Conservation (phyloP, 2,329 filamentous ascomycete genomes). For the Xylariaceae sp. region DNA sequence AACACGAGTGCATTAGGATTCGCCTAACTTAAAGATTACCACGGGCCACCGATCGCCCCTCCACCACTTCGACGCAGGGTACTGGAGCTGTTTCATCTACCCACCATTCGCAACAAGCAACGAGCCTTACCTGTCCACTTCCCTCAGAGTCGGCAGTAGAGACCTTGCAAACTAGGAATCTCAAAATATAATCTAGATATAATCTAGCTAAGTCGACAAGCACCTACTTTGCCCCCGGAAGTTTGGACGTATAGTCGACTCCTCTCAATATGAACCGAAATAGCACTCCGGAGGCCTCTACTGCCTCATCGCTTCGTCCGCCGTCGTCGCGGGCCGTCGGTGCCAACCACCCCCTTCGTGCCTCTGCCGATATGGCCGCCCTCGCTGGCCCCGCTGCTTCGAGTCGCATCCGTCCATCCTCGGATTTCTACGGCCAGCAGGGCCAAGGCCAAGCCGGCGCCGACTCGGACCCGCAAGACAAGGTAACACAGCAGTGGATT, state of each 20-base stretch:
- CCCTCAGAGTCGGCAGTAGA: background rate
- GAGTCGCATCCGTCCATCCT: constrained; percentile 87
- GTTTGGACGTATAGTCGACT: constrained; percentile 9
- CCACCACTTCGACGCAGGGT: constrained; percentile 36
- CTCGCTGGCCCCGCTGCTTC: constrained; percentile 69
- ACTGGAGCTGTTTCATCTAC: constrained; percentile 42
- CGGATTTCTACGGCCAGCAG: constrained; percentile 88
- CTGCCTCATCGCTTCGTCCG: constrained; percentile 79
- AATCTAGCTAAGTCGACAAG: constrained; percentile 2
- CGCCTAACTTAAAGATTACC: too few species aligned
- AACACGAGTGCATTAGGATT: constrained; percentile 36
- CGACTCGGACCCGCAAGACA: constrained; percentile 84
- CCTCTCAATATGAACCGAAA: constrained; percentile 70
- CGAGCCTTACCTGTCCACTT: constrained; percentile 6
- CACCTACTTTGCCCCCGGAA: background rate
- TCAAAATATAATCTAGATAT: background rate
- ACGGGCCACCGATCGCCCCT: constrained; percentile 40
- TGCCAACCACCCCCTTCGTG: constrained; percentile 82
- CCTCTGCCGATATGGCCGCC: constrained; percentile 93
- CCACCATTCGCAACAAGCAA: constrained; percentile 23
- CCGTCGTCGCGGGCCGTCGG: constrained; percentile 77
- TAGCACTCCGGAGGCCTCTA: constrained; percentile 91
- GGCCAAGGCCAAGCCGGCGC: constrained; percentile 67
- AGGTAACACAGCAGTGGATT: constrained; percentile 97
- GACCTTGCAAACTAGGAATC: background rate